Percentiles rank a stretch among this genome's conserved stretches.
These are phyloP conservation scores for Solanum chmielewskii DNA, from an alignment of 257 asterid species.

Conservation along the genomic window DNA sequence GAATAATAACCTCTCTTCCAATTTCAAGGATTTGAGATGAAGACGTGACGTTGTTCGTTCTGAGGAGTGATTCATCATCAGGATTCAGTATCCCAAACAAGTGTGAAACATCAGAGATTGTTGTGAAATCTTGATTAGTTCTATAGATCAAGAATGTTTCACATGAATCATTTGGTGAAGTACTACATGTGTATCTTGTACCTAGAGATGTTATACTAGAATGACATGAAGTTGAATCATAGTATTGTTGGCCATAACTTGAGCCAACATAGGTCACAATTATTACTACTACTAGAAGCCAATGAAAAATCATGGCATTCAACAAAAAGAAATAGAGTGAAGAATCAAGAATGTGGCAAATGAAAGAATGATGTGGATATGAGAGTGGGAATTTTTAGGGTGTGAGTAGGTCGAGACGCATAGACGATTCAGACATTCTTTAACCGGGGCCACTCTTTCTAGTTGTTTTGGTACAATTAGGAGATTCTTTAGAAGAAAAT, in stretches of 20 bases:
- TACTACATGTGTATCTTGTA: constrained; percentile 50
- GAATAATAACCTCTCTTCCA: constrained; percentile 46
- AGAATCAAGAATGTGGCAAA: not conserved
- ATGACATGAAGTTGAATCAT: constrained; percentile 37
- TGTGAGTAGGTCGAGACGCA: too few relatives aligned
- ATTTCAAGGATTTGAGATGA: constrained; percentile 19
- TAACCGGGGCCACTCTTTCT: not conserved
- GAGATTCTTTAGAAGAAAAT: too few relatives aligned
- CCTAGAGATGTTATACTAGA: constrained; percentile 26
- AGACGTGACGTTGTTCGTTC: constrained; percentile 22
- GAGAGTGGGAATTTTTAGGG: not conserved
- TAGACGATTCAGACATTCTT: not conserved
- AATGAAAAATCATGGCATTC: constrained; percentile 11
- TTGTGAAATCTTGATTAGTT: constrained; percentile 16
- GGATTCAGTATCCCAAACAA: constrained; percentile 23
- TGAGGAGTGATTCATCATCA: constrained; percentile 4
- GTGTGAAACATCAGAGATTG: constrained; percentile 27
- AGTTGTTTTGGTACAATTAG: not conserved
- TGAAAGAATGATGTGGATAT: not conserved
- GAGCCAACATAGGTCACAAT: constrained; percentile 8
- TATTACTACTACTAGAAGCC: constrained; percentile 15
- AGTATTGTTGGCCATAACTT: constrained; percentile 32
- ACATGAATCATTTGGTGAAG: constrained; percentile 19
- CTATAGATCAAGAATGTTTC: constrained; percentile 41
- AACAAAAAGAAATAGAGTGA: not conserved